Evolutionary conservation across 2,329 filamentous ascomycete genomes (phyloP).

Genomic region (Beauveria medogensis): DNA sequence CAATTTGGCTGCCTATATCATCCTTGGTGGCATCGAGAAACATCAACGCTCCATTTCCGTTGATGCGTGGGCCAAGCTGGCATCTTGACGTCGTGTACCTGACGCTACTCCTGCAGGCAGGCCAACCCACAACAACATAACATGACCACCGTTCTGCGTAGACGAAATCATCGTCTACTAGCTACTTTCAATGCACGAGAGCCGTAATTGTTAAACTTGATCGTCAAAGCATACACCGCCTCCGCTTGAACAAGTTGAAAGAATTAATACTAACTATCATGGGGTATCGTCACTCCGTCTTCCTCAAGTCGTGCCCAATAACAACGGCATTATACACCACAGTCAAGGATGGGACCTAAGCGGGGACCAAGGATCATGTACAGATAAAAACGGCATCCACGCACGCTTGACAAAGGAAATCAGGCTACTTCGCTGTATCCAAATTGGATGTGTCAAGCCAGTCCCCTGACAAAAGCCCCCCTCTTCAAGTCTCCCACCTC

Average conservation of each 20-base stretch:
- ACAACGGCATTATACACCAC: neutral
- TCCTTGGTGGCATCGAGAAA: no score
- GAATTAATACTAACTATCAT: slow-evolving; percentile 6
- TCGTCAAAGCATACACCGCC: neutral
- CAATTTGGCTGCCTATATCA: no score
- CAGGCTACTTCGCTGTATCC: neutral
- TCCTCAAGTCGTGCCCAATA: slow-evolving; percentile 2
- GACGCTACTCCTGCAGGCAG: neutral
- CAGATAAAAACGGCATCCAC: neutral
- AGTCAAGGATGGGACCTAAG: neutral
- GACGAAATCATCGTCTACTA: no score
- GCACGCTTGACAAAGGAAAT: neutral
- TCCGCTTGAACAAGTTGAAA: neutral
- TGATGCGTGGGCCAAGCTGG: neutral
- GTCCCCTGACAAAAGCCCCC: neutral
- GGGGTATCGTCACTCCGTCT: slow-evolving; percentile 11
- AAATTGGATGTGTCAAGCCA: neutral
- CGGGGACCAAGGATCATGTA: neutral
- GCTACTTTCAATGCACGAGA: no score
- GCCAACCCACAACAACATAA: no score
- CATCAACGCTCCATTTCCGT: no score
- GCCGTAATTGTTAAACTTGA: no score
- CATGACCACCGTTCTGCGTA: no score
- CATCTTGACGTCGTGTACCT: neutral
- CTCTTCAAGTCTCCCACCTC: neutral